A percentile compares a stretch with the other conserved stretches of the same genome.
Conservation (phyloP, 352 stramenopile genomes). For the Phytophthora macrochlamydospora region DNA sequence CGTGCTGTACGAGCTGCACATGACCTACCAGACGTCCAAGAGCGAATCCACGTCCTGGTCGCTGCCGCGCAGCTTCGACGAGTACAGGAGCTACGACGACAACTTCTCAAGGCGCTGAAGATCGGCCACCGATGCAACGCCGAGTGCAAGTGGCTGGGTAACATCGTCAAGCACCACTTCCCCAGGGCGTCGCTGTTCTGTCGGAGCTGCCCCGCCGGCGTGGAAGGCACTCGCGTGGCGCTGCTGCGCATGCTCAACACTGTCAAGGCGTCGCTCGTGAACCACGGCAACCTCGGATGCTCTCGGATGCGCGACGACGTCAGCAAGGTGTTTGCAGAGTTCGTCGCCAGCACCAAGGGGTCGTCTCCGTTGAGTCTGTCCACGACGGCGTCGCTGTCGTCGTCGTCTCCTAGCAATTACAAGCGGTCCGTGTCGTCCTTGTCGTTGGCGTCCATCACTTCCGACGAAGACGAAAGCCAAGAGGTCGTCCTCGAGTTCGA, state of each 20-base stretch:
- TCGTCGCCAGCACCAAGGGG: conserved; percentile 28
- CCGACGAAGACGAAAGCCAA: conserved; percentile 29
- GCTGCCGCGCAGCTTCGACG: conserved; percentile 38
- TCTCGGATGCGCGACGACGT: conserved; percentile 33
- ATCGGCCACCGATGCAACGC: conserved; percentile 58
- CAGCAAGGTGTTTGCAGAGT: conserved; percentile 32
- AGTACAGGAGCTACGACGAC: conserved; percentile 48
- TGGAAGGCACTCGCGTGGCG: conserved; percentile 33
- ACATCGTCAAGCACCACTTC: conserved; percentile 61
- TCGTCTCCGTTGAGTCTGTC: conserved; percentile 7
- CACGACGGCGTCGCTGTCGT: conserved; percentile 13
- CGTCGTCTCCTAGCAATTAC: conserved; percentile 23
- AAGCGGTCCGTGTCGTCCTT: conserved; percentile 18
- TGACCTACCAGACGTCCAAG: conserved; percentile 31
- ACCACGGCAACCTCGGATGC: conserved; percentile 41
- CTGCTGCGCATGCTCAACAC: conserved; percentile 40
- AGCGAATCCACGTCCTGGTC: conserved; percentile 36
- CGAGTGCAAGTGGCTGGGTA: conserved; percentile 66
- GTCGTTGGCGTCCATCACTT: conserved; percentile 21
- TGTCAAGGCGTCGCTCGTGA: conserved; percentile 39
- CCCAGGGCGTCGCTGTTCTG: conserved; percentile 46
- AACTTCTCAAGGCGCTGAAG: conserved; percentile 44
- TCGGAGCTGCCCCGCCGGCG: conserved; percentile 25
- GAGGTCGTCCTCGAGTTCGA: conserved; percentile 19
- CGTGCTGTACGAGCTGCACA: conserved; percentile 37